Evolutionary conservation across 805 yeast species (phyloP), one percentile per base, ranked within the genome.

Genomic region (Candida maesae): DNA sequence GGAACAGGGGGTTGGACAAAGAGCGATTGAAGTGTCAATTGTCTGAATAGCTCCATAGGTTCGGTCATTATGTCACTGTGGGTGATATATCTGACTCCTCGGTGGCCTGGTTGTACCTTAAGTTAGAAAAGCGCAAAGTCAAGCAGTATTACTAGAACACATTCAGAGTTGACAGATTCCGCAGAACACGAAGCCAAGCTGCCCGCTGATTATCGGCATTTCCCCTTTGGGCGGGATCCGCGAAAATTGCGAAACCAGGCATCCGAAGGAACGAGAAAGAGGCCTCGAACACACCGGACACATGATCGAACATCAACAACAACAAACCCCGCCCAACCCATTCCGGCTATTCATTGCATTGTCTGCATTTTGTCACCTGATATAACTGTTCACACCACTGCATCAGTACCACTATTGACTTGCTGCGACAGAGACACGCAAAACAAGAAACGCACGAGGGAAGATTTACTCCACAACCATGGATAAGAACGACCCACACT

Each of bases 1-100:
- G 45, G 41, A 5, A 44, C 32, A 3, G 45, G 39, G 3, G 45
- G 43, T 31, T 40, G 45, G n/a, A 42, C 33, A 18, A 46, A 46
- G n/a, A 46, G 41, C 23, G 43, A 28, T 4, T 41, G 35, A 4
- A 40, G 40, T 10, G 35, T 36, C 10, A 44, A 11, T 24, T 40
- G 47, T 2, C 34, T n/a, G 29, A 32, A 44, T 10, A 39, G 17
- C 11, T 27, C 34, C 3, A 6, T 10, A n/a, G n/a, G n/a, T n/a
- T n/a, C n/a, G n/a, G n/a, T n/a, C n/a, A n/a, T n/a, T n/a, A n/a
- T n/a, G n/a, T n/a, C n/a, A n/a, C n/a, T n/a, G n/a, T n/a, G n/a
- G n/a, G n/a, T n/a, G n/a, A n/a, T n/a, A n/a, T n/a, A 21, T 21
- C 10, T 21, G 24, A 10, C 10, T 10, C 24, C 24, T 21, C 10